These are phyloP conservation scores for Aspergillus quadrilineatus DNA, from an alignment of 2,329 filamentous ascomycete species.

Conservation along the genomic window DNA sequence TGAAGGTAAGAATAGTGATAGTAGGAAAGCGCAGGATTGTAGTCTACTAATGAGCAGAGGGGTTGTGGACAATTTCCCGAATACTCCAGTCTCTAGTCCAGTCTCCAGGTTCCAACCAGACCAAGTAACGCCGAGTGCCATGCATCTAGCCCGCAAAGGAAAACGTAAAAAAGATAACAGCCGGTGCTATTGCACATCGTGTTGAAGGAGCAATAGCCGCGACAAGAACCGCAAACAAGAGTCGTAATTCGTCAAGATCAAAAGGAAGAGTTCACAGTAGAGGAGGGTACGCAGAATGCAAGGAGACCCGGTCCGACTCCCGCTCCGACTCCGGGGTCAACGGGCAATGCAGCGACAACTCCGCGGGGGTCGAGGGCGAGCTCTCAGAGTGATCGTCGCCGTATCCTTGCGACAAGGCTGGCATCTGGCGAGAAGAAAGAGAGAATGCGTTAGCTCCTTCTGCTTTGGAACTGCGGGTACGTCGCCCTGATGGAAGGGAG, in stretches of 20 bases:
- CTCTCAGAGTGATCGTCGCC: slow-evolving; percentile 38
- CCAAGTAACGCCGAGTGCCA: slow-evolving; percentile 9
- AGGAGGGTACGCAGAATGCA: slow-evolving; percentile 30
- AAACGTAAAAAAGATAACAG: background rate
- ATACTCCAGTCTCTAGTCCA: slow-evolving; percentile 1
- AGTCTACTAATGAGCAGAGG: background rate
- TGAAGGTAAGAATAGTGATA: background rate
- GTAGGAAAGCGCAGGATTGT: background rate
- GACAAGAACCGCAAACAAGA: background rate
- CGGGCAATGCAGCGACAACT: slow-evolving; percentile 40
- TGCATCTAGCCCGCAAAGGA: slow-evolving; percentile 9
- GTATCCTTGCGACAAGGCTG: slow-evolving; percentile 37
- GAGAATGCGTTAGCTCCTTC: slow-evolving; percentile 18
- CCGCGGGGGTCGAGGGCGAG: slow-evolving; percentile 42
- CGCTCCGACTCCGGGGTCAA: slow-evolving; percentile 41
- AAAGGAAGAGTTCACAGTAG: slow-evolving; percentile 20
- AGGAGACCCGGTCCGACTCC: slow-evolving; percentile 42
- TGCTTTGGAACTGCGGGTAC: slow-evolving; percentile 14
- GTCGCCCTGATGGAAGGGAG: slow-evolving; percentile 28
- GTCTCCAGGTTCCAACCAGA: background rate
- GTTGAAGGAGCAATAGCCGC: background rate
- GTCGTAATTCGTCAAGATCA: slow-evolving; percentile 10
- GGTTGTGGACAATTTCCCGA: slow-evolving; percentile 1
- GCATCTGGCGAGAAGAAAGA: slow-evolving; percentile 31
- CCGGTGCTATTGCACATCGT: slow-evolving; percentile 1